phyloP scores from a whole-genome alignment of 108 stramenopile species.

The Tribonema minus region DNA sequence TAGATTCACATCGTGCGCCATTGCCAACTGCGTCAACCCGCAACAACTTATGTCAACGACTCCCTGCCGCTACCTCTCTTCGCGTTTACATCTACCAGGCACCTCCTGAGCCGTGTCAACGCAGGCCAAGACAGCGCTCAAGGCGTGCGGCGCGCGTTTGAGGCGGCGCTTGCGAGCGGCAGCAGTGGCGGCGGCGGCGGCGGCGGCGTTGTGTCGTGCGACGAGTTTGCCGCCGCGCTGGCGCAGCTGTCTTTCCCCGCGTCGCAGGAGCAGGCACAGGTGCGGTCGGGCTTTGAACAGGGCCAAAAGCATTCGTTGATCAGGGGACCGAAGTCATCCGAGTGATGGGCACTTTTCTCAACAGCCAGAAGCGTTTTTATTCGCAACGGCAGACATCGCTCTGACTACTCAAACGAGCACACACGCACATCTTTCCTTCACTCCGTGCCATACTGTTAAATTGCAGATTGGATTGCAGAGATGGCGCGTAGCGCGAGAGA shows the following conservation, averaged over 20 bases:
- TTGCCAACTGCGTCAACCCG: not conserved
- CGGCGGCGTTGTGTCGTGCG: not conserved
- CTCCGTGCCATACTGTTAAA: no score
- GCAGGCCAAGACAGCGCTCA: not conserved
- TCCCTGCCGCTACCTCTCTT: not conserved
- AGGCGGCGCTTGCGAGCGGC: not conserved
- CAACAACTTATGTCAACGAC: not conserved
- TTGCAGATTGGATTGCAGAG: no score
- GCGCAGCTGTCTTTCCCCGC: constrained; percentile 4
- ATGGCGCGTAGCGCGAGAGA: no score
- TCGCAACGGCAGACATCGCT: no score
- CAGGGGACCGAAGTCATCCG: no score
- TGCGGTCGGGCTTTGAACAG: no score
- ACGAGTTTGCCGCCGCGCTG: constrained; percentile 10
- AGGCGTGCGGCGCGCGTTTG: not conserved
- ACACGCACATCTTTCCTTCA: no score
- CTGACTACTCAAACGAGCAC: no score
- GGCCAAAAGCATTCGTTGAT: no score
- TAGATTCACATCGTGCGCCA: not conserved
- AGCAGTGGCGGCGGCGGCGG: not conserved
- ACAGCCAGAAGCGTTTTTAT: no score
- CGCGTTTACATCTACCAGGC: not conserved
- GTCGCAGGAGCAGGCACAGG: no score
- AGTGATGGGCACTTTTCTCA: no score
- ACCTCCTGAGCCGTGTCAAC: not conserved